These are phyloP conservation scores for Pythium diclinum DNA, from an alignment of 352 stramenopile genomes.

Conservation along the genomic window DNA sequence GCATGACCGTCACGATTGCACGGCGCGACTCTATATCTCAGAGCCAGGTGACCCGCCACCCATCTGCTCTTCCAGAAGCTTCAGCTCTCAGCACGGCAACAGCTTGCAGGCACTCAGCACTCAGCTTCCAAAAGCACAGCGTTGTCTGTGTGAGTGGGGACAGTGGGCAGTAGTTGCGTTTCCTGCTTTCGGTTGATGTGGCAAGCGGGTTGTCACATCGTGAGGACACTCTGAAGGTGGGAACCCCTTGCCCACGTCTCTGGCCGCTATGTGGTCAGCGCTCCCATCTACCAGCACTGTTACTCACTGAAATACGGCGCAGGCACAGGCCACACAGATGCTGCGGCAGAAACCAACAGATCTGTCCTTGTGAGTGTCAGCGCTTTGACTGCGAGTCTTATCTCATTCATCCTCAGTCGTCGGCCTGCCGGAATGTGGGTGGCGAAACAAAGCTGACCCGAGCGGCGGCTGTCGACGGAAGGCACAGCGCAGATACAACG, in stretches of 20 bases:
- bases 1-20: constrained; percentile 2
- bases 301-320: constrained; percentile 15
- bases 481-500: too few species aligned
- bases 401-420: background rate
- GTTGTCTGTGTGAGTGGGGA: background rate
- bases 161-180: background rate
- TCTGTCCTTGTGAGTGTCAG: background rate
- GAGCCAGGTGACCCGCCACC: background rate
- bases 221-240: background rate
- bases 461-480: background rate
- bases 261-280: constrained; percentile 16
- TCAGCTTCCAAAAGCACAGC: background rate
- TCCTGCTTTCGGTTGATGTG: background rate
- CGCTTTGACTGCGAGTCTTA: background rate
- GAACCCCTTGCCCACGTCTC: constrained; percentile 7
- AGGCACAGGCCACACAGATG: constrained; percentile 21
- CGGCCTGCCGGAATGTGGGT: background rate
- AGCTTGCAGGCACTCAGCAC: background rate
- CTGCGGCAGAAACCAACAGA: constrained; percentile 2
- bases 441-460: background rate
- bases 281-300: background rate
- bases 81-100: background rate
- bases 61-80: constrained; percentile 1
- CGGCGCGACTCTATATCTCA: constrained; percentile 2
- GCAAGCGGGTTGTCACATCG: constrained; percentile 9